Base-by-base conservation (phyloP, 2,329 filamentous ascomycete genomes). In the Scortechinia acanthostroma region DNA sequence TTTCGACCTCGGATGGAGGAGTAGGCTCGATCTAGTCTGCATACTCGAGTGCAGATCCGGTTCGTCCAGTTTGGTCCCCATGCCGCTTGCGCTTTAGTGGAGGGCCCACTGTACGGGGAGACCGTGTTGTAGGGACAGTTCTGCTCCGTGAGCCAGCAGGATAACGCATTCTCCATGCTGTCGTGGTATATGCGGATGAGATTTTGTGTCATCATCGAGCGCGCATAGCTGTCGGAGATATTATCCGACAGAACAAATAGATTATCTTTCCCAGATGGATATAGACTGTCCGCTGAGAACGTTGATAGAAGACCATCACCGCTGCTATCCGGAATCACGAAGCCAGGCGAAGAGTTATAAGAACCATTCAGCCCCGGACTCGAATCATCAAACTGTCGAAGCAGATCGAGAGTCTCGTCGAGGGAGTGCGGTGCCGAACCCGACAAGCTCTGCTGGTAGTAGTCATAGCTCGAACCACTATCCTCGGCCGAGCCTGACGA, bases 181-280 rank as follows among this genome's bases (percentile, higher is more conserved):
- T 68, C 61, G 46, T 66, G 61, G 47, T 69, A 69, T 33, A 69
- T 64, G 45, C 59, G 63, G 42, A 69, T 55, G 45, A 69, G 48
- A 13, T 60, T 61, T 42, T 61, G 59, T 25, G 56, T 60, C 51
- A 69, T 53, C 28, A 59, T 55, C 4, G 55, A 56, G 22, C 59
- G 65, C 44, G 62, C 63, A 42, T 55, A 59, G 28, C 59, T 53
- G 17, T 53, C n/a, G 25, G 25, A 10, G 10, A n/a, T 30, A 10
- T n/a, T 30, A n/a, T 30, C 25, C 10, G 25, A 30, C 10, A 30
- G 25, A 10, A 30, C 10, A n/a, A 10, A 30, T 10, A 30, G n/a
- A n/a, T 30, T 30, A 10, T n/a, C n/a, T 30, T 30, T 10, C 10
- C 25, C n/a, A 10, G 10, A n/a, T 30, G 25, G 25, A 30, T 30